Evolutionary conservation across 176 grass and related monocot species (phyloP).

Genomic region (Phoenix roebelenii): DNA sequence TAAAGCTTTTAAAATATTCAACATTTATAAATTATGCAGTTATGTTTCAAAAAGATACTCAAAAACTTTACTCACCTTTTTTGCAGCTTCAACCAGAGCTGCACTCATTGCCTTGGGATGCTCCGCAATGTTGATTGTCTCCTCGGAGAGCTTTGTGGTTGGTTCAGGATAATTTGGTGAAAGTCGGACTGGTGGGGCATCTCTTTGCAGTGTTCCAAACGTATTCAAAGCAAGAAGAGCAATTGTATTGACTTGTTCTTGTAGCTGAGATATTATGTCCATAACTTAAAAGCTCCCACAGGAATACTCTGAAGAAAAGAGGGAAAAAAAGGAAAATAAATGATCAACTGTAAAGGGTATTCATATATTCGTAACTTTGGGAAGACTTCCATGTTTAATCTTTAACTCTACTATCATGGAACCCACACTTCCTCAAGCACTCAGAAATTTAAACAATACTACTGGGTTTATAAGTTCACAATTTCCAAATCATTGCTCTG

Average conservation of each 20-base stretch:
- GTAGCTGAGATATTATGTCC: conserved; percentile 96
- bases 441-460: no score
- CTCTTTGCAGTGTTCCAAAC: conserved; percentile 83
- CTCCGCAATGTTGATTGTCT: conserved; percentile 43
- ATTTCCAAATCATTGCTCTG: no score
- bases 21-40: background rate
- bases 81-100: conserved; percentile 73
- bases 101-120: conserved; percentile 81
- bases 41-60: background rate
- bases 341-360: no score
- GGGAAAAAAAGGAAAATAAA: no score
- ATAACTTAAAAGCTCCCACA: conserved; percentile 14
- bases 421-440: no score
- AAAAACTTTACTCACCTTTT: conserved; percentile 41
- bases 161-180: conserved; percentile 82
- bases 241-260: conserved; percentile 80
- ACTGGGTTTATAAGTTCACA: no score
- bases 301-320: background rate
- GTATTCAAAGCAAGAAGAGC: conserved; percentile 79
- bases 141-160: conserved; percentile 39
- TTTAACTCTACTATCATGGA: no score
- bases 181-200: conserved; percentile 75
- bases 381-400: no score
- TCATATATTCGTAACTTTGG: no score
- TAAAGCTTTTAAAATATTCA: background rate